These are phyloP conservation scores for Thermomucor indicae-seudaticae DNA, from an alignment of 371 early-diverging fungal species.

Conservation along the genomic window DNA sequence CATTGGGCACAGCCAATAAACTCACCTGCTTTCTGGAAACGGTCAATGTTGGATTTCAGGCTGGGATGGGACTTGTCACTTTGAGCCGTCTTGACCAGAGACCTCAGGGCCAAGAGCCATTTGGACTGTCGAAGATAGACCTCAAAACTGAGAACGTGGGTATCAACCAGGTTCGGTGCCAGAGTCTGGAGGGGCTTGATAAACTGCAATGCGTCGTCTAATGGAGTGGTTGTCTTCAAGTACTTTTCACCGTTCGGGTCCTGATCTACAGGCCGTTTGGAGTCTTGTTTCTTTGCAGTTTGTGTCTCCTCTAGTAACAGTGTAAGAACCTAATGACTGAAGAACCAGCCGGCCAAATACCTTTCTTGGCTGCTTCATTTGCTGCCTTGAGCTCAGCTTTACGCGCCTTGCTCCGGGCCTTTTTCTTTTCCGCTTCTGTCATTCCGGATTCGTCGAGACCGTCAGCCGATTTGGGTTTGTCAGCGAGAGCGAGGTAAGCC, in stretches of 20 bases:
- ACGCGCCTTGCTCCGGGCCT: constrained; percentile 53
- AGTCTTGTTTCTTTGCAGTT: constrained; percentile 39
- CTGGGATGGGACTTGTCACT: constrained; percentile 48
- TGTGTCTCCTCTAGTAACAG: constrained; percentile 28
- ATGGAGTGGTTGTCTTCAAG: constrained; percentile 56
- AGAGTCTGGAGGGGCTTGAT: constrained; percentile 65
- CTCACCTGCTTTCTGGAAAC: constrained; percentile 49
- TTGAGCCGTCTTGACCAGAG: constrained; percentile 55
- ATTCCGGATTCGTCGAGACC: constrained; percentile 48
- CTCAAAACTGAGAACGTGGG: constrained; percentile 68
- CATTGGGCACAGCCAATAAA: not conserved
- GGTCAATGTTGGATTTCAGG: constrained; percentile 49
- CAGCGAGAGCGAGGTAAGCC: constrained; percentile 64
- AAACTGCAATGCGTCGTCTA: constrained; percentile 76
- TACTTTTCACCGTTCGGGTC: constrained; percentile 70
- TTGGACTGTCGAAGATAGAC: constrained; percentile 80
- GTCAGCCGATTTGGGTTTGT: constrained; percentile 46
- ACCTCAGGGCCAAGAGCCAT: constrained; percentile 67
- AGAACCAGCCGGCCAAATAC: not conserved
- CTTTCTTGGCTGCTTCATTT: constrained; percentile 14
- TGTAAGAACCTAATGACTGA: not conserved
- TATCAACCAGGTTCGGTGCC: constrained; percentile 51
- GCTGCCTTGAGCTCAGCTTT: constrained; percentile 45
- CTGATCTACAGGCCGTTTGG: constrained; percentile 49
- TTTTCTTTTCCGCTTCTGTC: constrained; percentile 63